Base-by-base conservation (phyloP, 2,329 filamentous ascomycete genomes). In the Penicillium concentricum region DNA sequence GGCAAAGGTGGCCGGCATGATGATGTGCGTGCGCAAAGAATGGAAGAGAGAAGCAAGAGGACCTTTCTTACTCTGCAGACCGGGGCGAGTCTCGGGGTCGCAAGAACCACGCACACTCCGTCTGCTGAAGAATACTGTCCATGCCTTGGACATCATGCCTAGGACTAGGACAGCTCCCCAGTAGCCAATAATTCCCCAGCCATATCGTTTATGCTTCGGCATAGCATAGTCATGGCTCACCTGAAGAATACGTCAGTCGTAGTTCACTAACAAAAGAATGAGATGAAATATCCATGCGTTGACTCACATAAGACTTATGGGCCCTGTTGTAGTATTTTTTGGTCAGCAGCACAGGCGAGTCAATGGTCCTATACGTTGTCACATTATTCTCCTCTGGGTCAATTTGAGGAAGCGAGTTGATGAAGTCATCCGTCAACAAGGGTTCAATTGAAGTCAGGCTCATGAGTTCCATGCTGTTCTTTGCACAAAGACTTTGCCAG, bases 181-280 rank as follows among this genome's bases (percentile, higher is more conserved):
- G 30, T 62, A 62, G 2, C 58, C 60, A 50, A 62, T 54, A 45
- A 62, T 22, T 20, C 50, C 56, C 58, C 60, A 62, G 22, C 60
- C 56, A n/a, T 45, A 53, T 5, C 44, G 55, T 28, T 49, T 58
- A 22, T 60, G 50, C 45, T 57, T 62, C 2, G 35, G 18, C 5
- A 58, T 51, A 4, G 52, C 58, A 32, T 48, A 58, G 22, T 58
- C 60, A 34, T 61, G 58, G 8, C 55, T 56, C n/a, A 62, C 55
- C 60, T 62, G 24, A 30, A 2, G 4, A 7, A n/a, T 28, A 30
- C 9, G 44, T 32, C 22, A 53, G 38, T 13, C 20, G 38, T 15
- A 12, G 3, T 41, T 15, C 7, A 10, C 37, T 18, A 7, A 39
- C 38, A 32, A 32, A 32, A 8, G 26, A 39, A 9, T 10, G 20